Percentiles rank a stretch among this genome's conserved stretches.
These are phyloP conservation scores for Diutina pseudorugosa DNA, from an alignment of 1,139 yeast genomes.

Conservation along the genomic window DNA sequence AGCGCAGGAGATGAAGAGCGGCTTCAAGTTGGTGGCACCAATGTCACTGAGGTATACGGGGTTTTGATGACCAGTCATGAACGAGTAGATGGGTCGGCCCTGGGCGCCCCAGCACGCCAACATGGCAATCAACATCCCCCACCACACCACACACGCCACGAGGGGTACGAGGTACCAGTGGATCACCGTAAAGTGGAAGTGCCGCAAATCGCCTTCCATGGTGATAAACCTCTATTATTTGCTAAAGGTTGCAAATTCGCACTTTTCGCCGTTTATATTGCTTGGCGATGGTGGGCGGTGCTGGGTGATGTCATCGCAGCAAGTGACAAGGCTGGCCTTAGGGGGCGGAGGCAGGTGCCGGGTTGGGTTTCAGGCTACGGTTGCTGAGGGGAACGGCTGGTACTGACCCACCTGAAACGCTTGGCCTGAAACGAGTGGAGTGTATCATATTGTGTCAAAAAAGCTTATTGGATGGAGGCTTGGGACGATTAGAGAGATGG, in stretches of 20 bases:
- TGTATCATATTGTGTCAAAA: no score
- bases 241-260: no score
- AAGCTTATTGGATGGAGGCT: no score
- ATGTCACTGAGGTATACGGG: conserved; percentile 75
- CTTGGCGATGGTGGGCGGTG: background rate
- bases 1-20: conserved; percentile 70
- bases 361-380: background rate
- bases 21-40: conserved; percentile 77
- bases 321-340: background rate
- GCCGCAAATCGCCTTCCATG: conserved; percentile 1
- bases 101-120: conserved; percentile 59
- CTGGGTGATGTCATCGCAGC: background rate
- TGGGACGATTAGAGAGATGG: no score
- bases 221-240: no score
- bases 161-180: conserved; percentile 42
- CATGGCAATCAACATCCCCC: conserved; percentile 70
- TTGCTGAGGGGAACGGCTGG: background rate
- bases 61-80: conserved; percentile 33
- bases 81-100: conserved; percentile 62
- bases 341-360: background rate
- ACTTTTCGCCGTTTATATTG: background rate
- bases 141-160: conserved; percentile 48
- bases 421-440: no score
- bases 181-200: conserved; percentile 14
- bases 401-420: no score